Evolutionary conservation across 2,329 filamentous ascomycete genomes (phyloP).

Genomic region (Colletotrichum abscissum): DNA sequence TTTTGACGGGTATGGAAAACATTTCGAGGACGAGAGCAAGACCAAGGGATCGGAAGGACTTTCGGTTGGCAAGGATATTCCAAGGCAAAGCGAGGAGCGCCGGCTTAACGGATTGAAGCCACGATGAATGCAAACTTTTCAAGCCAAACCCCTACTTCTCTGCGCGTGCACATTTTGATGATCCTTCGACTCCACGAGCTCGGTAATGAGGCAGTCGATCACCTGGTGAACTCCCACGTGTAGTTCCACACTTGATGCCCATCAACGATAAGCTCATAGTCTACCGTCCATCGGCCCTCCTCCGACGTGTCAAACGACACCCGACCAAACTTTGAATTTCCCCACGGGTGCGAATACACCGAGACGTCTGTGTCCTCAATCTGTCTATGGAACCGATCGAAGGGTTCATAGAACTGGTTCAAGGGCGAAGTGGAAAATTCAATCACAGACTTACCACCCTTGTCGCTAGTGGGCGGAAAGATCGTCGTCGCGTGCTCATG

Average conservation of each 20-base stretch:
- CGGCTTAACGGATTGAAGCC: neutral
- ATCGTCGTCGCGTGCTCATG: constrained; percentile 75
- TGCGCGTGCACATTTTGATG: neutral
- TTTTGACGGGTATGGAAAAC: neutral
- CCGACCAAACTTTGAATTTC: constrained; percentile 24
- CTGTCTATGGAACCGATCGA: constrained; percentile 69
- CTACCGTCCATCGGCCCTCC: neutral
- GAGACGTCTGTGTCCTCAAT: constrained; percentile 50
- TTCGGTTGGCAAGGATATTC: neutral
- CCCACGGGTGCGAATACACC: constrained; percentile 27
- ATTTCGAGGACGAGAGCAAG: too few relatives aligned
- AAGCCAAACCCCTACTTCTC: neutral
- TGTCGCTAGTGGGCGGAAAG: constrained; percentile 46
- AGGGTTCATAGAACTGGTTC: constrained; percentile 76
- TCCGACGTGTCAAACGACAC: constrained; percentile 16
- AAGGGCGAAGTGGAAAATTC: constrained; percentile 75
- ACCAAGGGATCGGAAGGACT: neutral
- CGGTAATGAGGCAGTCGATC: too few relatives aligned
- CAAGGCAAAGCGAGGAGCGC: neutral
- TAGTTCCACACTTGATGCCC: constrained; percentile 18
- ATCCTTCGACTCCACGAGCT: neutral
- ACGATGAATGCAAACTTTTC: neutral
- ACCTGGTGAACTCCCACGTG: constrained; percentile 10
- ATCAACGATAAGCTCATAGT: constrained; percentile 25
- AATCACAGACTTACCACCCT: constrained; percentile 59